Base-by-base conservation (phyloP, 345 rosid genomes). In the Lagerstroemia speciosa region DNA sequence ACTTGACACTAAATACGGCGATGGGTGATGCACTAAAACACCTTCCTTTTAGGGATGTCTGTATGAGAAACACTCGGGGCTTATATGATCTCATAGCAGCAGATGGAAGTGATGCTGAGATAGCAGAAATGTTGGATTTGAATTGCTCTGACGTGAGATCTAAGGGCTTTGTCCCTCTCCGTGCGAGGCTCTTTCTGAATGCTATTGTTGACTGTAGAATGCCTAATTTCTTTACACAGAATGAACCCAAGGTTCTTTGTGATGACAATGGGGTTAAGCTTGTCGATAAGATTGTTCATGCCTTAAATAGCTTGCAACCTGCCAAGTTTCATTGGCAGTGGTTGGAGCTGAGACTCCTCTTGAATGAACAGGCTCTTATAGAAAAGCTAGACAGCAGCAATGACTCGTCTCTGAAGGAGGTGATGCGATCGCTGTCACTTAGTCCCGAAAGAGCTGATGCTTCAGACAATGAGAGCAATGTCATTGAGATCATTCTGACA, bases 291-390 rank as follows among this genome's bases (percentile, higher is more conserved):
- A 85, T 95, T 73, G 97, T 95, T 29, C 78, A 78, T 73, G 86
- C 85, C 34, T 76, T 95, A 77, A 92, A 95, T 74, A 74, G 86
- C 61, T 79, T 95, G 71, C 99, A 95, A 73, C 98, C 99, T 75
- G 98, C 98, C 31, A 95, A 90, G 73, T 95, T 95, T 74, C 98
- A 87, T 77, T 95, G 99, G 99, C 99, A 95, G 79, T 95, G 98
- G 98, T 82, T 95, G 78, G 99, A 95, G 79, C 96, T 95, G 66
- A 84, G 99, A 82, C 83, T 95, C 71, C 99, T 95, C 73, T 83
- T 95, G 79, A 92, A 95, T 69, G 99, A 95, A 75, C 99, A 95
- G 80, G 86, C 94, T 29, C 86, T 92, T 16, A 70, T 89, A 78
- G 99, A 95, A 69, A 90, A 87, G 80, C 87, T 90, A 37, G 98